Evolutionary conservation across 164 flowering plant genomes (phyloP), one percentile per base, ranked within the genome.

Genomic region (Vitis rotundifolia): DNA sequence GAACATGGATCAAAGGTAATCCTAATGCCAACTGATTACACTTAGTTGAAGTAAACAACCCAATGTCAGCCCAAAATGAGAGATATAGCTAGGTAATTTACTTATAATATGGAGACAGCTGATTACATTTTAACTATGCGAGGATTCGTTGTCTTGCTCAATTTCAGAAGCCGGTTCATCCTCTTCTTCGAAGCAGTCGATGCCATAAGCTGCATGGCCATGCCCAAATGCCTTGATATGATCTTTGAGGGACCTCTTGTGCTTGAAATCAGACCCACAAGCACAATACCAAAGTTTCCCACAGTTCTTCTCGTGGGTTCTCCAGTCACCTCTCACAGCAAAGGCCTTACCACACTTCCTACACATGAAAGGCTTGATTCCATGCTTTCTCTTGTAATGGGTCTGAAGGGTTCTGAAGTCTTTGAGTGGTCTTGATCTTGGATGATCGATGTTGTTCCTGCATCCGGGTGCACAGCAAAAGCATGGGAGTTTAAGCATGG

Each of bases 401-500:
- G 91, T 87, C 58, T 87, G 91, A 13, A 87, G 88, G 28, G 90
- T 87, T 59, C 90, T 66, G 76, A 87, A 87, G 51, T 87, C 90
- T 62, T 87, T 87, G n/a, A 87, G 75, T 0, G 90, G 88, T 37
- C 78, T 87, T 7, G 90, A 73, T 53, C 88, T 70, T 14, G 88
- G 88, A 53, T 87, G 90, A 55, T 85, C 90, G 9, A 87, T 80
- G 83, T 87, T 85, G 86, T 87, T 85, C 71, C 81, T 66, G 78
- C 90, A 87, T 0, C 87, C 88, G n/a, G 86, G 77, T n/a, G 88
- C 86, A 63, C 90, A 87, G 72, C 90, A 87, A 61, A 81, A 87
- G 78, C 90, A 87, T 2, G 90, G 90, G 0, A 87, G 86, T 72
- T 82, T 81, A 1, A 85, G 83, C 90, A 87, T 87, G 15, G 86